Evolutionary conservation across 129 eudicot genomes (phyloP), one percentile per base, ranked within the genome.

Genomic region (Deinandra increscens): DNA sequence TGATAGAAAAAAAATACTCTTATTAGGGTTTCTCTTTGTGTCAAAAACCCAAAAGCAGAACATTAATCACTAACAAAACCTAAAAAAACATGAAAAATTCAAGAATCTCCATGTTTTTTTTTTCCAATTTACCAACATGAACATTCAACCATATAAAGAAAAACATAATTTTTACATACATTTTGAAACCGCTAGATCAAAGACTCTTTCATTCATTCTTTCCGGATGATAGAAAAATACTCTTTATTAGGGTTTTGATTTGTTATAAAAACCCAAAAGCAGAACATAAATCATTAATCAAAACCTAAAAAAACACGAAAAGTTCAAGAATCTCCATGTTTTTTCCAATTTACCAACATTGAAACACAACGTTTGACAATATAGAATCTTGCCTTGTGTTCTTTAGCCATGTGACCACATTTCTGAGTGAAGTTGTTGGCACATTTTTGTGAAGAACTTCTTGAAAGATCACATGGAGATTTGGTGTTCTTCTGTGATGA

Each of bases 331-430:
- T 91, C 96, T 9, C 86, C 94, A 62, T 88, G 73, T 59, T 88
- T 88, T 59, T 84, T 78, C 97, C 97, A 88, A 73, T 78, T 58
- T 44, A 91, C 91, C 29, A 91, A 83, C 97, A 91, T 91, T 7
- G 86, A 60, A 60, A 91, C 85, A 79, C 97, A 91, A 4, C 97
- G 78, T 75, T 88, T 88, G 38, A 91, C 88, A 19, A 91, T 91
- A 81, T 91, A 91, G 64, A 91, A 88, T 53, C 81, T 86, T 15
- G 97, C 96, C 70, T 82, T 88, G 50, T 91, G 97, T 78, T 91
- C 97, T 64, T 91, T 91, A 38, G 96, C 97, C 81, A 91, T 31
- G 68, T 70, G 78, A 7, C 88, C 83, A 45, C 97, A 91, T 80
- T 86, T 91, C 55, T 80, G 78, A 14, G 85, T 70, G 72, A 91